A percentile compares a stretch with the other conserved stretches of the same genome.
phyloP scores from a whole-genome alignment of 139 green algal genomes.

The Pleodorina starrii region DNA sequence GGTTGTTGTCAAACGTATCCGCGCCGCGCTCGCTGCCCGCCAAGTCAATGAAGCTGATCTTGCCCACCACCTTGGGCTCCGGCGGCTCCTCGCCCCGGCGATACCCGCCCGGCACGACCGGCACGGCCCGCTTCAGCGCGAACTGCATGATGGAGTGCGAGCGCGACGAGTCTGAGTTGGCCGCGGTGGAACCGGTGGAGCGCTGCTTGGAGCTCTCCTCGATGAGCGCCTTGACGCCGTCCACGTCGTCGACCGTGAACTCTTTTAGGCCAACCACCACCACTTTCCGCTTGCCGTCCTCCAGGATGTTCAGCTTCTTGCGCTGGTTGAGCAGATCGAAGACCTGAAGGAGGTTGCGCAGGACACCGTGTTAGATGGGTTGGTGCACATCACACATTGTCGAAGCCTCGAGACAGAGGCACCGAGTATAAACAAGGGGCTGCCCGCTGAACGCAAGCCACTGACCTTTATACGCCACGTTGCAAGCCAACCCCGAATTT shows the following conservation, averaged over 20 bases:
- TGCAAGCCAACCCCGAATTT: too few species aligned
- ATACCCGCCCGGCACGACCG: background rate
- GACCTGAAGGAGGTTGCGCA: conserved; percentile 54
- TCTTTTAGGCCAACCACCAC: conserved; percentile 89
- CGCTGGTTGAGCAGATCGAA: conserved; percentile 97
- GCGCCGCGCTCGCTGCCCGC: conserved; percentile 97
- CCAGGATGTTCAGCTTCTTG: conserved; percentile 92
- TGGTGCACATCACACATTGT: too few species aligned
- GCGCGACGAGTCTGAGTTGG: conserved; percentile 96
- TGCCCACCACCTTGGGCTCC: conserved; percentile 78
- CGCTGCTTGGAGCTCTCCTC: conserved; percentile 82
- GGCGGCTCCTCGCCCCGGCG: conserved; percentile 40
- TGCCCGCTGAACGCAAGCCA: too few species aligned
- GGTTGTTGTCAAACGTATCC: conserved; percentile 97
- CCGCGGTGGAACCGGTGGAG: conserved; percentile 92
- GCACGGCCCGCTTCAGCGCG: conserved; percentile 75
- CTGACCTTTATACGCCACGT: too few species aligned
- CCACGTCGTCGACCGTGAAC: conserved; percentile 66
- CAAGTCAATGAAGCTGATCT: conserved; percentile 99
- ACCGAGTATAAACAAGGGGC: too few species aligned
- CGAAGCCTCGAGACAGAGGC: too few species aligned
- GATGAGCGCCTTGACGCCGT: conserved; percentile 83
- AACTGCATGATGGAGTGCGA: conserved; percentile 98
- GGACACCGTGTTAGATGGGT: too few species aligned
- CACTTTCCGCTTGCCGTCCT: conserved; percentile 93